Percentiles rank a stretch among this genome's conserved stretches.
phyloP scores from a whole-genome alignment of 2,329 filamentous ascomycete species.

The Cryoendolithus antarcticus region DNA sequence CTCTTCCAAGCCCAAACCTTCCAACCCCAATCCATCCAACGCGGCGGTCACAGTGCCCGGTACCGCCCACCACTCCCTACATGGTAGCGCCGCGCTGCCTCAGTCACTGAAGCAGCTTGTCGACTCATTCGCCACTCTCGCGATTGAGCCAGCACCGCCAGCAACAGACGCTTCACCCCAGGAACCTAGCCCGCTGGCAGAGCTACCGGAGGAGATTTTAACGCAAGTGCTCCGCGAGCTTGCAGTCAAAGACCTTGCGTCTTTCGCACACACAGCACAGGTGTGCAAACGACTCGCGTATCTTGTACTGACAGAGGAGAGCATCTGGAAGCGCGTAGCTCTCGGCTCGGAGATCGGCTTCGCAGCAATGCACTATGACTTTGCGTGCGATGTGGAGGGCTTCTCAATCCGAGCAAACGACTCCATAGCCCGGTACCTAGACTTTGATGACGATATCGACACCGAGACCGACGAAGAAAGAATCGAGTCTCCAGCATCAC shows the following conservation, averaged over 20 bases:
- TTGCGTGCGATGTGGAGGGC: conserved; percentile 49
- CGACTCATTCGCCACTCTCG: conserved; percentile 56
- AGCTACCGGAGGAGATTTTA: conserved; percentile 72
- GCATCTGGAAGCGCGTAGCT: conserved; percentile 71
- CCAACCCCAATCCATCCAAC: conserved; percentile 27
- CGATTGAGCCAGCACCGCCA: conserved; percentile 56
- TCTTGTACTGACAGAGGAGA: conserved; percentile 70
- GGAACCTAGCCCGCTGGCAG: conserved; percentile 69
- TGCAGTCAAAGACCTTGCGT: conserved; percentile 61
- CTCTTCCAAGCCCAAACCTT: conserved; percentile 35
- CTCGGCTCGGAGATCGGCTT: conserved; percentile 65
- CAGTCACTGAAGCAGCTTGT: conserved; percentile 55
- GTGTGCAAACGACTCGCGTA: conserved; percentile 85
- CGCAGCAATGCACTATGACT: conserved; percentile 69
- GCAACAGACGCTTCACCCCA: conserved; percentile 57
- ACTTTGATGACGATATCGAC: conserved; percentile 12
- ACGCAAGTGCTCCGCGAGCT: conserved; percentile 64
- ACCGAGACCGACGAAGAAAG: conserved; percentile 8
- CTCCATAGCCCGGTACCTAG: conserved; percentile 9
- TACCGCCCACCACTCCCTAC: conserved; percentile 45
- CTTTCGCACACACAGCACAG: conserved; percentile 60
- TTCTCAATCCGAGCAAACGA: conserved; percentile 16
- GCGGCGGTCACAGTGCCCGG: conserved; percentile 40
- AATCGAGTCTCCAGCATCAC: conserved; percentile 3
- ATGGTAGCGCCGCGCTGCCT: conserved; percentile 30